Base-by-base conservation (phyloP, 2,329 filamentous ascomycete species). In the Nigrospora oryzae region DNA sequence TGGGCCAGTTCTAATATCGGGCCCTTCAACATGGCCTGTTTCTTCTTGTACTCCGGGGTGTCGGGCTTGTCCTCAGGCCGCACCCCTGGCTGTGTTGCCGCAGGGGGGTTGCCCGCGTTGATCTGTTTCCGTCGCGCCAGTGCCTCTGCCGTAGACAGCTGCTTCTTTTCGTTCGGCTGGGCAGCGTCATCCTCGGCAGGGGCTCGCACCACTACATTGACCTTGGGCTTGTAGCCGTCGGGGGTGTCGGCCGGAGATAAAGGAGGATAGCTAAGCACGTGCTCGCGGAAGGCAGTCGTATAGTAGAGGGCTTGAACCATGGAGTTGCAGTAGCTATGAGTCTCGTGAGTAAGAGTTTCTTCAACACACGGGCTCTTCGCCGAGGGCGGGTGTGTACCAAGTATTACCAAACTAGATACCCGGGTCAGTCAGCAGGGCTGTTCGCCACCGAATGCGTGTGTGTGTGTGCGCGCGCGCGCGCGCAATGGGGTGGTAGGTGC, bases 301-400 rank as follows among this genome's bases (percentile, higher is more conserved):
- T 95, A 95, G 69, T 95, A 98, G 46, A 98, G 81, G 57, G 89
- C 94, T 70, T 98, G 93, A 47, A 98, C 79, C 58, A 98, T 95
- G 13, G 93, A 98, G 67, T 98, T 98, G 71, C 89, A 95, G 68
- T 98, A 98, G 64, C 91, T 97, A 49, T 13, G 15, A 3, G 23
- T 38, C 19, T 36, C 35, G 35, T n/a, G 35, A 17, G 14, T 11
- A 36, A 17, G 14, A 17, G 35, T 36, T 36, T 10, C n/a, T 30
- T 44, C 16, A 34, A 31, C 36, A 44, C 13, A 19, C 35, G 16
- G 14, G 12, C 14, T 19, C 23, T 38, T 32, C 23, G 42, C 15
- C 19, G 28, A 16, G 12, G 42, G 36, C 31, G 15, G 36, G n/a
- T 5, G 39, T 38, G 36, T 84, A 95, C 90, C 91, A 97, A 63